phyloP scores from a whole-genome alignment of 2,329 filamentous ascomycete genomes.

The Cordyceps tenuipes region DNA sequence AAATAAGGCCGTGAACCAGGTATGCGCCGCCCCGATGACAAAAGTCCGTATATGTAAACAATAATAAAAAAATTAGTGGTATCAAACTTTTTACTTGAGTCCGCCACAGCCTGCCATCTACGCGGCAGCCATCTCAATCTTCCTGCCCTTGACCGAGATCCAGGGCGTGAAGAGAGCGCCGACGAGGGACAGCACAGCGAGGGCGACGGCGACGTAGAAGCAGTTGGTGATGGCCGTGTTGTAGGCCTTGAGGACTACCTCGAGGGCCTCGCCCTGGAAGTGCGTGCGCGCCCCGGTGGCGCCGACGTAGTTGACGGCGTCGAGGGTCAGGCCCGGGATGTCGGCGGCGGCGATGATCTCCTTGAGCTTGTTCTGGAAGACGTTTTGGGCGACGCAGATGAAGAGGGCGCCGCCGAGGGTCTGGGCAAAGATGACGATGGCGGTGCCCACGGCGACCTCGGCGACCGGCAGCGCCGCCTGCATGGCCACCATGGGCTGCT shows the following conservation, averaged over 20 bases:
- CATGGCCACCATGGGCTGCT: slow-evolving; percentile 36
- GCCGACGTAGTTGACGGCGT: slow-evolving; percentile 25
- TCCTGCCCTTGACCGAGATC: slow-evolving; percentile 50
- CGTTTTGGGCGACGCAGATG: slow-evolving; percentile 41
- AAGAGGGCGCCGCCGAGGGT: slow-evolving; percentile 39
- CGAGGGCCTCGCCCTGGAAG: slow-evolving; percentile 22
- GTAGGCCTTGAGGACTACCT: slow-evolving; percentile 32
- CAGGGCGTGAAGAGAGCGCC: slow-evolving; percentile 40
- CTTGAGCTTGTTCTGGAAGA: slow-evolving; percentile 40
- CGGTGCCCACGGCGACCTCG: slow-evolving; percentile 39
- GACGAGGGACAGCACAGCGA: slow-evolving; percentile 35
- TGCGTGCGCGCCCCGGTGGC: slow-evolving; percentile 28
- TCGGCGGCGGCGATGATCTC: slow-evolving; percentile 27
- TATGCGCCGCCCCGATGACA: neutral
- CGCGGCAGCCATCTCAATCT: slow-evolving; percentile 25
- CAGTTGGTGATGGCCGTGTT: slow-evolving; percentile 34
- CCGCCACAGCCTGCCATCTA: slow-evolving; percentile 10
- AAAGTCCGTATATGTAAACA: neutral
- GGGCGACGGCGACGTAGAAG: slow-evolving; percentile 35
- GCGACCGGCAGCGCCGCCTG: slow-evolving; percentile 34
- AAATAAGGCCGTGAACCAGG: neutral
- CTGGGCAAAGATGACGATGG: slow-evolving; percentile 38
- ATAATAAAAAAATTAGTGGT: neutral
- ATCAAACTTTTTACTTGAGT: neutral
- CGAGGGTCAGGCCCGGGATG: slow-evolving; percentile 27